phyloP scores from a whole-genome alignment of 2,329 filamentous ascomycete species.

The Macrophomina tecta region DNA sequence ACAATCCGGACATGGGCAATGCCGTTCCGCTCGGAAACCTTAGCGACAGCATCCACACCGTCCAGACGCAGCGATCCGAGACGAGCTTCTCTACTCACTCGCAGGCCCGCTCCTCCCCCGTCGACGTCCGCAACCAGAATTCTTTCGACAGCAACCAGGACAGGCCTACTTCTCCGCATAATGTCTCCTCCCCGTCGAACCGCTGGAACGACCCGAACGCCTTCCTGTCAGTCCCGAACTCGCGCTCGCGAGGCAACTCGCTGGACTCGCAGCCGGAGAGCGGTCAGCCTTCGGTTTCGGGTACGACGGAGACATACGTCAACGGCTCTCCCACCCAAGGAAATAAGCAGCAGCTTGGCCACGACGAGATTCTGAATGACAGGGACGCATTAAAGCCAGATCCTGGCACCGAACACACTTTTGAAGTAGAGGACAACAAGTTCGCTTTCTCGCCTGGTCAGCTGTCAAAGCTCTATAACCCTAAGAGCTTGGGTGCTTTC shows the following conservation, averaged over 20 bases:
- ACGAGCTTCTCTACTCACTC: constrained; percentile 33
- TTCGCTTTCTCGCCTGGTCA: constrained; percentile 63
- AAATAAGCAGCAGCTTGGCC: constrained; percentile 40
- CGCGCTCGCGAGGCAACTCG: constrained; percentile 69
- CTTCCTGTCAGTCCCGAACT: constrained; percentile 68
- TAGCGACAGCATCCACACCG: constrained; percentile 34
- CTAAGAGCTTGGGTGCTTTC: constrained; percentile 57
- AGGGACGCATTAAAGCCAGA: constrained; percentile 39
- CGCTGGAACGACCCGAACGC: constrained; percentile 59
- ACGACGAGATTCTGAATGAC: constrained; percentile 65
- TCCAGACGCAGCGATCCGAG: constrained; percentile 32
- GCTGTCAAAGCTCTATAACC: constrained; percentile 60
- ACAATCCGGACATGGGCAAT: constrained; percentile 42
- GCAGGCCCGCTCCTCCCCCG: constrained; percentile 36
- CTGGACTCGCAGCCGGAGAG: constrained; percentile 67
- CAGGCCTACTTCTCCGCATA: constrained; percentile 70
- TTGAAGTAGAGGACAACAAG: constrained; percentile 47
- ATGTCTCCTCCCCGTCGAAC: constrained; percentile 67
- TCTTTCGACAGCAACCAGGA: constrained; percentile 71
- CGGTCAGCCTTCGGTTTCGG: constrained; percentile 60
- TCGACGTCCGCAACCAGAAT: constrained; percentile 54
- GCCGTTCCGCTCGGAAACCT: constrained; percentile 43
- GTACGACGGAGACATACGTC: constrained; percentile 69
- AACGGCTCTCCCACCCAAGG: constrained; percentile 48
- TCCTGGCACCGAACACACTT: constrained; percentile 37